phyloP scores from a whole-genome alignment of 306 rosid species.

The Trichosanthes cucumerina region DNA sequence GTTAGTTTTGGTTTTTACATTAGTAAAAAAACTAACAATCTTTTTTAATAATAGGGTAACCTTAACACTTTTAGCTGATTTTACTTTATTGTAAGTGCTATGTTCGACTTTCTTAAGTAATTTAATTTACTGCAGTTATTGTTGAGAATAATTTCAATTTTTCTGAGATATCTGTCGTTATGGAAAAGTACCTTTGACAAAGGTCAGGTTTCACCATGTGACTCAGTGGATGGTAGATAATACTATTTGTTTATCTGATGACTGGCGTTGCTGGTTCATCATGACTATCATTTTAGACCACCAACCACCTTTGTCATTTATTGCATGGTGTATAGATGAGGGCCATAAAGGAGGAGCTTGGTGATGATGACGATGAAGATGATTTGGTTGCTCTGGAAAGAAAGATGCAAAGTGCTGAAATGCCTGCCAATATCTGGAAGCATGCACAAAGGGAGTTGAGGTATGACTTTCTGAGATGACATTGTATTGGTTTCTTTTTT shows the following conservation, averaged over 20 bases:
- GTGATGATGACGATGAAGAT: constrained; percentile 97
- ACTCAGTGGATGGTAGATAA: background rate
- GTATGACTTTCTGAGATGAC: constrained; percentile 28
- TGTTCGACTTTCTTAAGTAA: background rate
- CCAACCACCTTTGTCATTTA: constrained; percentile 5
- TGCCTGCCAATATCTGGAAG: constrained; percentile 95
- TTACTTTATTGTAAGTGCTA: background rate
- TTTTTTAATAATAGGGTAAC: background rate
- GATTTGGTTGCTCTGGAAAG: constrained; percentile 84
- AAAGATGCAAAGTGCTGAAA: constrained; percentile 94
- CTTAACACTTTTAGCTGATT: background rate
- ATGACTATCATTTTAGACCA: background rate
- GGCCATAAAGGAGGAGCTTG: constrained; percentile 99
- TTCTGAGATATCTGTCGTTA: background rate
- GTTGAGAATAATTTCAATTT: background rate
- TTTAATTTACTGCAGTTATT: background rate
- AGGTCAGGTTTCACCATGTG: background rate
- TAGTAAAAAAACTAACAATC: background rate
- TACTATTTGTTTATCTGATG: background rate
- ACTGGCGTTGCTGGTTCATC: background rate
- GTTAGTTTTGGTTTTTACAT: background rate
- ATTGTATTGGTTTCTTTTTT: background rate
- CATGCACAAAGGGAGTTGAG: constrained; percentile 86
- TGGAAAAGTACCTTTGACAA: background rate
- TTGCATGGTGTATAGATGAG: constrained; percentile 59